Evolutionary conservation across 495 filamentous ascomycete species (phyloP).

Genomic region (Penicillium fimorum): DNA sequence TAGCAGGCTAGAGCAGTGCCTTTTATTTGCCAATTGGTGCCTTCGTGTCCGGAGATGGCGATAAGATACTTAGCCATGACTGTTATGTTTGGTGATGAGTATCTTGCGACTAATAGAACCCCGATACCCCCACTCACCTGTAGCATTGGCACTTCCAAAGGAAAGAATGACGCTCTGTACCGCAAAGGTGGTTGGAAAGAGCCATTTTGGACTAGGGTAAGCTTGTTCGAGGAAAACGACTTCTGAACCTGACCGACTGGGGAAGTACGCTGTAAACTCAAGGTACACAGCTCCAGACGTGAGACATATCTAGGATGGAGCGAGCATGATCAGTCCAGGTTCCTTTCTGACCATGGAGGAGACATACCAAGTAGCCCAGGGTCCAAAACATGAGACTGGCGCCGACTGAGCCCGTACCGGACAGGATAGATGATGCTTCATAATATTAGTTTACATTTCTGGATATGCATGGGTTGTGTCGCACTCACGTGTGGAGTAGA

Average conservation of each 20-base stretch:
- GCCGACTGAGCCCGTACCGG: conserved; percentile 52
- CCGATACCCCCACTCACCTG: conserved; percentile 1
- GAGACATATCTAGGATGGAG: conserved; percentile 48
- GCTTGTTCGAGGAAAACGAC: conserved; percentile 59
- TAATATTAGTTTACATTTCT: background rate
- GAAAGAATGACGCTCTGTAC: conserved; percentile 41
- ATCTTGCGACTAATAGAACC: background rate
- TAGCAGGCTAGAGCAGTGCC: conserved; percentile 50
- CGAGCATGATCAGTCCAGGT: background rate
- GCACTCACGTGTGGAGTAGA: conserved; percentile 48
- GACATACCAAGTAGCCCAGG: conserved; percentile 42
- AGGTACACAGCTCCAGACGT: conserved; percentile 48
- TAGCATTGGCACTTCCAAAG: conserved; percentile 8
- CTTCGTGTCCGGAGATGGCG: conserved; percentile 40
- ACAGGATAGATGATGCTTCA: conserved; percentile 48
- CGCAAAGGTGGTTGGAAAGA: conserved; percentile 52
- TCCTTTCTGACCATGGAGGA: too few species aligned
- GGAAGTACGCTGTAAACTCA: conserved; percentile 53
- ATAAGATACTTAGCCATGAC: conserved; percentile 51
- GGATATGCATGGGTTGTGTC: background rate
- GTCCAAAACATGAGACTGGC: conserved; percentile 52
- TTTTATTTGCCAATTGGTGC: conserved; percentile 52
- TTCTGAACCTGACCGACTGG: conserved; percentile 53
- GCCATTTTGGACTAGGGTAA: conserved; percentile 51
- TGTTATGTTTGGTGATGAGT: conserved; percentile 20